Evolutionary conservation across 2,329 filamentous ascomycete genomes (phyloP).

Genomic region (Neofusicoccum parvum): DNA sequence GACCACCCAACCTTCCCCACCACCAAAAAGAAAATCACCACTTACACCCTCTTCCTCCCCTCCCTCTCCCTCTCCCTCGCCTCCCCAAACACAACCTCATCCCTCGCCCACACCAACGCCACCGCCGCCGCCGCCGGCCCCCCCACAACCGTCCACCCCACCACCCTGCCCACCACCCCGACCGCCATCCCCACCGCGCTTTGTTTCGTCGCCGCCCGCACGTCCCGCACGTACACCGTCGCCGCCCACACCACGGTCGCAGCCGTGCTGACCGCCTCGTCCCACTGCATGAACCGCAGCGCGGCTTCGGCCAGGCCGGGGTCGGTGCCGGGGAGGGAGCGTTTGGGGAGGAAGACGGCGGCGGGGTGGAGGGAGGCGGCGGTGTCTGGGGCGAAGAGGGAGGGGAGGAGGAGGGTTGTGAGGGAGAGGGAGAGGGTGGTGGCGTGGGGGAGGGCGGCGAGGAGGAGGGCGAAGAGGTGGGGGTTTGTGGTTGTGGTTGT

Average conservation of each 20-base stretch:
- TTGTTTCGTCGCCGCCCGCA: background rate
- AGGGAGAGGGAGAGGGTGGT: background rate
- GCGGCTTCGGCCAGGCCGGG: background rate
- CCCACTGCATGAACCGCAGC: constrained; percentile 18
- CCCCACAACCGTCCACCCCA: constrained; percentile 9
- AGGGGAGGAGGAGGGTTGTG: background rate
- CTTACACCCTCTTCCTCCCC: background rate
- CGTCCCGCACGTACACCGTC: background rate
- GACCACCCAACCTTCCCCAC: too few species aligned
- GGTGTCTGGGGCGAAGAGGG: background rate
- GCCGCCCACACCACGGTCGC: constrained; percentile 5
- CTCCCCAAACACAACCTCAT: background rate
- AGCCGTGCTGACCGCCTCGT: background rate
- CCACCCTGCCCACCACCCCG: background rate
- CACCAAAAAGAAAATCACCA: background rate
- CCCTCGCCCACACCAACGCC: constrained; percentile 13
- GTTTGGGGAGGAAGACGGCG: background rate
- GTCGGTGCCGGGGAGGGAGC: background rate
- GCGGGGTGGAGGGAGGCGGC: background rate
- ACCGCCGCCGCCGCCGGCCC: constrained; percentile 17
- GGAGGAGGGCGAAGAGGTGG: constrained; percentile 18
- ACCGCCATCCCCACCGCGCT: background rate
- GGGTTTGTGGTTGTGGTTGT: background rate
- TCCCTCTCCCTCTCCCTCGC: background rate
- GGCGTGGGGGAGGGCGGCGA: constrained; percentile 5